Base-by-base conservation (phyloP, 2,329 filamentous ascomycete species). In the Fusarium newnesense region DNA sequence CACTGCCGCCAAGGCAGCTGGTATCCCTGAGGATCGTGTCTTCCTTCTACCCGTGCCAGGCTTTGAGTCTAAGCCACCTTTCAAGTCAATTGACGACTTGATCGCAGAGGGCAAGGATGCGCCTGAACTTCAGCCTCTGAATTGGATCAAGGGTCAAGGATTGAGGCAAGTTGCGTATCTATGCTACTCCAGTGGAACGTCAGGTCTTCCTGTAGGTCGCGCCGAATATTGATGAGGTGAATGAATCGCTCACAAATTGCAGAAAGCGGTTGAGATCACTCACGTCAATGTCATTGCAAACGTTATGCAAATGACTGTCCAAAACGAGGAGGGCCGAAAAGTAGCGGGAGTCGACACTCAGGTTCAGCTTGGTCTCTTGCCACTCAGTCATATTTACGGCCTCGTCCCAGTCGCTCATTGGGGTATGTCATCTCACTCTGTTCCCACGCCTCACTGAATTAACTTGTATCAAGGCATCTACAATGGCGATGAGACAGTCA, bases 221-320 rank as follows among this genome's bases (percentile, higher is more conserved):
- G 18, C 15, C 9, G 10, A 5, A 2, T 32, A 8, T 28, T 9
- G n/a, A 15, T 16, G 9, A 37, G 2, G 5, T 24, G 40, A 28
- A 36, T 21, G 9, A 7, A 2, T 4, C 4, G 32, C 61, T 74
- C 42, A 79, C 43, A 67, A 15, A 18, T 11, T 57, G 15, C 65
- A 93, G 89, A 94, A 95, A 91, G 93, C 93, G 49, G 93, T 95
- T 60, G 94, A 94, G 91, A 93, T 96, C 67, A 93, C 92, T 7
- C 93, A 96, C 79, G 84, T 84, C 42, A 96, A 96, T 73, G 91
- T 95, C 47, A 95, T 96, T 53, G 89, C 93, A 59, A 96, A 95
- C 78, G 87, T 90, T 1, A 77, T 94, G 52, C 93, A 95, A 79
- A 85, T 91, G 61, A 78, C 77, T 11, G 78, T 85, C 1, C 90